Percentiles rank a stretch among this genome's conserved stretches.
phyloP scores from a whole-genome alignment of 2,329 filamentous ascomycete genomes.

The Ascocoryne sarcoides region DNA sequence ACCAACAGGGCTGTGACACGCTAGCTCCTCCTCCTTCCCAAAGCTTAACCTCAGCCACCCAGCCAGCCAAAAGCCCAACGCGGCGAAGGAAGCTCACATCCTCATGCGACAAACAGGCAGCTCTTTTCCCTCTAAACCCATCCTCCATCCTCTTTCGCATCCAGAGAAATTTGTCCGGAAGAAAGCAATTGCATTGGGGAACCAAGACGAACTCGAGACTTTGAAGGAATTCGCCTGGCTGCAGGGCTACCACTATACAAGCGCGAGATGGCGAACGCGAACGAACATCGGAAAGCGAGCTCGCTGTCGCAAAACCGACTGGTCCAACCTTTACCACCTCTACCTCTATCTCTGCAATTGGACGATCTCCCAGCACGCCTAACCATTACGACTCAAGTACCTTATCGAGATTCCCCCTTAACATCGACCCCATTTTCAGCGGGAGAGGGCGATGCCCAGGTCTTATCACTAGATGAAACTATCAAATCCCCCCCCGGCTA shows the following conservation, averaged over 20 bases:
- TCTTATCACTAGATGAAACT: neutral
- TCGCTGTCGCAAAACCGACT: neutral
- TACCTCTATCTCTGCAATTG: neutral
- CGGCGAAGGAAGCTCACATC: too few relatives aligned
- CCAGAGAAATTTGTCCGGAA: too few relatives aligned
- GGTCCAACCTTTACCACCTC: too few relatives aligned
- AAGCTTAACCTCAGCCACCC: neutral
- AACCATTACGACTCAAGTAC: neutral
- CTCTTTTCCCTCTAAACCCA: too few relatives aligned
- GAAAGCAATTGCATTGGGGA: too few relatives aligned
- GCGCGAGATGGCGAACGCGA: too few relatives aligned
- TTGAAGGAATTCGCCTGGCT: too few relatives aligned
- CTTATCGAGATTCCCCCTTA: neutral
- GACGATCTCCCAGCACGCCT: neutral
- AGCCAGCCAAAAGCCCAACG: neutral
- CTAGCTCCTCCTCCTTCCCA: neutral
- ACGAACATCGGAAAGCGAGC: neutral
- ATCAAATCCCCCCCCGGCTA: conserved; percentile 17
- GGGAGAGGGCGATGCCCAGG: conserved; percentile 1
- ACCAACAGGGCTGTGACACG: neutral
- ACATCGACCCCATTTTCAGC: neutral
- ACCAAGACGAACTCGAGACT: too few relatives aligned
- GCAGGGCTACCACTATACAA: neutral
- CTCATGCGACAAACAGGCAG: too few relatives aligned
- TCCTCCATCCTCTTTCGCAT: too few relatives aligned